Base-by-base conservation (phyloP, 2,329 filamentous ascomycete species). In the Alternaria metachromatica region DNA sequence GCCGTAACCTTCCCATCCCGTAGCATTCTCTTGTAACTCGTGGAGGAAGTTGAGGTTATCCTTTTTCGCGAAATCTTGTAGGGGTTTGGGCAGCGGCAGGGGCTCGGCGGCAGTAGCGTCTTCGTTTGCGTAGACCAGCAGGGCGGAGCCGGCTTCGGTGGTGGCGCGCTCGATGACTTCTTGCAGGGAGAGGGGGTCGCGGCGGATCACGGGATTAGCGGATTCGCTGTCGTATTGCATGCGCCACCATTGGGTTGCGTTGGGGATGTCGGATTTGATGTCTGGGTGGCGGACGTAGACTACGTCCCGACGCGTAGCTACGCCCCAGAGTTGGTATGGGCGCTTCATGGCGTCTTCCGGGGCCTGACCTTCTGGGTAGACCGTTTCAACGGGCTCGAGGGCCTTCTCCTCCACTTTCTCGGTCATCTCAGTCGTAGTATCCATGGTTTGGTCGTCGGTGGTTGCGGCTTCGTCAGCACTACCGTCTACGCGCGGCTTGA, bases 91-190 rank as follows among this genome's bases (percentile, higher is more conserved):
- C 3, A 79, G 63, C 6, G 72, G 72, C 3, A 67, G 26, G 7
- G 61, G 67, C 5, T 63, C 48, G 21, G 65, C 55, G 10, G 70
- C 66, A 7, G 67, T 69, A 1, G 79, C 79, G 12, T 72, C 72
- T 4, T 86, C 83, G 68, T 83, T 87, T 20, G 87, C 88, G 72
- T 90, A 90, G 3, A 90, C 84, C 10, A 90, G 82, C 1, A 90
- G 75, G 3, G 84, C 86, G 9, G 81, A 83, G 30, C 78, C 81
- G 56, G 83, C 82, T 67, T 89, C 87, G 37, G 83, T 81, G 23
- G 81, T 82, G 57, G 85, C 84, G 66, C 87, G 81, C 67, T 83
- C 78, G 55, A 89, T 81, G 10, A 89, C 88, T 62, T 88, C 84
- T 46, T 82, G 79, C 61, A 87, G 84, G 4, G 80, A 79, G 21